Evolutionary conservation across 2,329 filamentous ascomycete genomes (phyloP).

Genomic region (Dactylellina haptotyla): DNA sequence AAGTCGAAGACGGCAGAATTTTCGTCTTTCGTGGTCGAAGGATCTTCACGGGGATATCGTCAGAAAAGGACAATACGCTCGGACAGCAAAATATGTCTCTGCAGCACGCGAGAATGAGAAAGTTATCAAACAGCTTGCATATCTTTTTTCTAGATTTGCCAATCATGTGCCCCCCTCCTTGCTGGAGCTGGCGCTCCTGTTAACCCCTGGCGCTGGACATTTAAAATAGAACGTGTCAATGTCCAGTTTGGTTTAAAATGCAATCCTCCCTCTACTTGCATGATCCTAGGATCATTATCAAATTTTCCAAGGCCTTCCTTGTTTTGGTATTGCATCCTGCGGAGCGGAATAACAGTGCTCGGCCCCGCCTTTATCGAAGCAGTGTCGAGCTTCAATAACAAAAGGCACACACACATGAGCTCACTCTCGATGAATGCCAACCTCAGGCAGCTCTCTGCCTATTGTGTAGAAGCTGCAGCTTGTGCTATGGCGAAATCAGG

Average conservation of each 20-base stretch:
- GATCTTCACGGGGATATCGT: neutral
- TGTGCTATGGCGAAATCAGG: neutral
- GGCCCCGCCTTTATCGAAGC: slow-evolving; percentile 2
- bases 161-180: slow-evolving; percentile 15
- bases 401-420: too few species aligned
- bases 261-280: neutral
- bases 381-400: neutral
- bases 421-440: too few species aligned
- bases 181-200: neutral
- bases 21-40: slow-evolving; percentile 13
- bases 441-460: slow-evolving; percentile 13
- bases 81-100: slow-evolving; percentile 29
- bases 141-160: slow-evolving; percentile 23
- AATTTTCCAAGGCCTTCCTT: slow-evolving; percentile 7
- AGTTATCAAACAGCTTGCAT: slow-evolving; percentile 6
- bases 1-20: slow-evolving; percentile 4
- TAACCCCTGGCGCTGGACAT: neutral
- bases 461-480: neutral
- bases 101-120: neutral
- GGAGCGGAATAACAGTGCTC: slow-evolving; percentile 17
- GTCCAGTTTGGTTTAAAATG: slow-evolving; percentile 15
- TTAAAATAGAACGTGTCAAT: slow-evolving; percentile 20
- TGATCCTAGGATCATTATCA: neutral
- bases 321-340: slow-evolving; percentile 4
- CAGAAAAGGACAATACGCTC: slow-evolving; percentile 7